Evolutionary conservation across 352 stramenopile genomes (phyloP).

Genomic region (Globisporangium viniferum): DNA sequence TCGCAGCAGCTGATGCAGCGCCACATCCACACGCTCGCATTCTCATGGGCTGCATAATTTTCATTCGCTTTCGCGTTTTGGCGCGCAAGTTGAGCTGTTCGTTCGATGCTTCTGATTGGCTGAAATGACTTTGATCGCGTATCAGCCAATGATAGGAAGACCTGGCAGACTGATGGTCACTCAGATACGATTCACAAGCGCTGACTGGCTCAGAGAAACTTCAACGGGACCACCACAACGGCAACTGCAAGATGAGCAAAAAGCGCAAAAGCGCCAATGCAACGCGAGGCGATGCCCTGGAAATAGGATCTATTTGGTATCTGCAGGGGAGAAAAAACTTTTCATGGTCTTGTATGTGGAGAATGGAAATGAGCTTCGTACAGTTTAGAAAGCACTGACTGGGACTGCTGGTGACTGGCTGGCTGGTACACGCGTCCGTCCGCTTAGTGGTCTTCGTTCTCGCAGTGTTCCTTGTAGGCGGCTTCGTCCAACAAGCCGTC

Average conservation of each 20-base stretch:
- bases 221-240: slow-evolving; percentile 1
- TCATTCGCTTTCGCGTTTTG: neutral
- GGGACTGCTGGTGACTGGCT: neutral
- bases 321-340: slow-evolving; percentile 9
- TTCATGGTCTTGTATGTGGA: slow-evolving; percentile 3
- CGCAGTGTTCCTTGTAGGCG: slow-evolving; percentile 84
- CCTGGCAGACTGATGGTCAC: neutral
- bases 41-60: neutral
- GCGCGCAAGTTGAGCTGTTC: neutral
- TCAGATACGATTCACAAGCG: neutral
- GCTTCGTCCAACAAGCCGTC: slow-evolving; percentile 79
- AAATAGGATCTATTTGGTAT: slow-evolving; percentile 10
- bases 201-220: slow-evolving; percentile 5
- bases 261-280: neutral
- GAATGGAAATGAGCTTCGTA: neutral
- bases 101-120: neutral
- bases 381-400: neutral
- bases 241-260: neutral
- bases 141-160: slow-evolving; percentile 6
- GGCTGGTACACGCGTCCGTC: neutral
- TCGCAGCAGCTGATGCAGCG: neutral
- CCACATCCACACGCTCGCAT: neutral
- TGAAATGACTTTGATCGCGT: neutral
- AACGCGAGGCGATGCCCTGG: neutral
- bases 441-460: slow-evolving; percentile 78